Evolutionary conservation across 1,139 yeast species (phyloP), one percentile per base, ranked within the genome.

Genomic region (Williopsis jadinii): DNA sequence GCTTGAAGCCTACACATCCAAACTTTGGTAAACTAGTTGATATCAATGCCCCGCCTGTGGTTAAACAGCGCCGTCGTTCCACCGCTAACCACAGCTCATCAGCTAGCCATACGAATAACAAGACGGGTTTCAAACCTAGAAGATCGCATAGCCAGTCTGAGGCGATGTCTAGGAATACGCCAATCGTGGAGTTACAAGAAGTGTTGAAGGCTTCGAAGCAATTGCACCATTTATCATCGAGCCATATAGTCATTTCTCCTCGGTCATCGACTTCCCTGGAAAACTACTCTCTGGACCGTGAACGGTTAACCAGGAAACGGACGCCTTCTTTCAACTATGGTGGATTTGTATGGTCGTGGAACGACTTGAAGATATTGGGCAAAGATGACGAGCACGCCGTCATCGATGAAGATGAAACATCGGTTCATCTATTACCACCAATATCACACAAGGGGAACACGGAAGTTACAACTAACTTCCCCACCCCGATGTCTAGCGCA

Each of bases 11-110:
- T 0, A 63, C 64, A 41, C 82, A 80, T 49, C 65, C 66, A 8
- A 88, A 87, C 3, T 85, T 78, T 63, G 94, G 95, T 1, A 76
- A 78, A 60, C 68, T 83, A 32, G 43, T 50, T 24, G 69, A 67
- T 48, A 54, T 65, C 37, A 55, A 47, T n/a, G 44, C 46, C 5
- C 42, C 45, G 8, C 32, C 29, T 12, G 24, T 33, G 26, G 28
- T 26, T 8, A 53, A 51, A 37, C 31, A 47, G 19, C 54, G 56
- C 45, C 46, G 62, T 24, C 40, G 43, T 35, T 31, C 10, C 12
- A 8, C 36, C 27, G 36, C 10, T 9, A 12, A 34, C 30, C 30
- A 15, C n/a, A 10, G 30, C 40, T 24, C 28, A 12, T 14, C 28
- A 10, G 2, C 29, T 36, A n/a, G 8, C 31, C 5, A 35, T 41